Base-by-base conservation (phyloP, 2,329 filamentous ascomycete species). In the Alternaria tenuissima region DNA sequence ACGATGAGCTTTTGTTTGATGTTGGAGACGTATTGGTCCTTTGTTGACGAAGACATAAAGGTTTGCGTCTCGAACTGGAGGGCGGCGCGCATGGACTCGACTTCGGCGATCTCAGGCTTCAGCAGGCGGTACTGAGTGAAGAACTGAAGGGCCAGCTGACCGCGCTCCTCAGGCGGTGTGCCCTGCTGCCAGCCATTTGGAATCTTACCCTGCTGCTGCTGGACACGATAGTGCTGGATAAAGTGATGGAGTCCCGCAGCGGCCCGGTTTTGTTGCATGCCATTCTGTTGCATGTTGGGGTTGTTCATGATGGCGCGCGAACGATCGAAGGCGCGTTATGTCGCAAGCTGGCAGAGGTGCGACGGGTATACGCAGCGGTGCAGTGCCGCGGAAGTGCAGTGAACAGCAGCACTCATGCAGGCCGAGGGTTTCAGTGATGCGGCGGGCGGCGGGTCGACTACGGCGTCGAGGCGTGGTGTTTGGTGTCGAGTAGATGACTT, bases 171-270 rank as follows among this genome's bases (percentile, higher is more conserved):
- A 28, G 74, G 65, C 12, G 62, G 20, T 16, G 69, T 65, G 3
- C 68, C 64, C 59, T 77, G 75, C 52, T 77, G 76, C 76, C 76
- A 78, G 52, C 71, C 72, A 9, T 63, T 70, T 16, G 69, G 69
- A 3, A 68, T 59, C 65, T 76, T 74, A 38, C 64, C 61, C 56
- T 74, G 66, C 36, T 73, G 67, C 28, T 66, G 66, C 53, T 71
- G 66, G 48, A 56, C 52, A 59, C 72, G 71, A 58, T 71, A 76
- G 59, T 75, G 72, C 41, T 62, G 61, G 57, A 75, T 46, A 42
- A 77, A 67, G 53, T 69, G 67, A 42, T 71, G 66, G 61, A 65
- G 60, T 46, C 67, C 68, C 20, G 67, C 66, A 32, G 65, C 63
- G 47, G 66, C 52, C 24, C 66, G 67, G 44, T 48, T 48, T 26